Conservation (phyloP, 2,329 filamentous ascomycete genomes). For the Trichophyton rubrum region DNA sequence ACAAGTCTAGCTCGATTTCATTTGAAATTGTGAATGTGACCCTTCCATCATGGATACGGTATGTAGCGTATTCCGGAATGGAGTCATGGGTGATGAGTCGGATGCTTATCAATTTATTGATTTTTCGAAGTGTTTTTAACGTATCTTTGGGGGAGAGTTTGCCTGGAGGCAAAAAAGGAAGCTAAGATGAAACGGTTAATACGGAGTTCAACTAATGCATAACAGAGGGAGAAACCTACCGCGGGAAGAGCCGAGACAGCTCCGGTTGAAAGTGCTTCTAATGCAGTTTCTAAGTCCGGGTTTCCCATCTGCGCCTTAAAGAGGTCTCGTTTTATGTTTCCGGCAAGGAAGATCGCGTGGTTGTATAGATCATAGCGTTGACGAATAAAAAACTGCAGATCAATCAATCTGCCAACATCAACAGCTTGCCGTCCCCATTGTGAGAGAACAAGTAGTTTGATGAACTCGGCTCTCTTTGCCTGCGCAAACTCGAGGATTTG, state of each 20-base stretch:
- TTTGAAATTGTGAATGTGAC: slow-evolving; percentile 72
- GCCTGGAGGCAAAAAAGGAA: slow-evolving; percentile 65
- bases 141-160: slow-evolving; percentile 59
- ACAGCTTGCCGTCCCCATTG: slow-evolving; percentile 76
- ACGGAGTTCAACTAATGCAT: background rate
- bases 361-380: slow-evolving; percentile 50
- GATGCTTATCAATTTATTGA: slow-evolving; percentile 72
- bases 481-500: slow-evolving; percentile 65
- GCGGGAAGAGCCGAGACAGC: slow-evolving; percentile 68
- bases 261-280: slow-evolving; percentile 71
- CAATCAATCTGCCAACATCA: slow-evolving; percentile 75
- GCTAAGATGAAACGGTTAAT: slow-evolving; percentile 29
- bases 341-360: slow-evolving; percentile 49
- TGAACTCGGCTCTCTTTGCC: slow-evolving; percentile 71
- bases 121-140: slow-evolving; percentile 60
- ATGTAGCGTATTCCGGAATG: slow-evolving; percentile 68
- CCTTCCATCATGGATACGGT: slow-evolving; percentile 69
- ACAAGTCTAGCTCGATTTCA: slow-evolving; percentile 89
- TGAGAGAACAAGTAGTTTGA: slow-evolving; percentile 80
- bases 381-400: slow-evolving; percentile 65
- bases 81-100: slow-evolving; percentile 76
- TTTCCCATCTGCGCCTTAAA: slow-evolving; percentile 65
- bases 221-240: slow-evolving; percentile 33
- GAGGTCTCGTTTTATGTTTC: slow-evolving; percentile 61
- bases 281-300: slow-evolving; percentile 79